Evolutionary conservation across 192 early-diverging fungal genomes (phyloP), one percentile per base, ranked within the genome.

Genomic region (Coemansia sp.): DNA sequence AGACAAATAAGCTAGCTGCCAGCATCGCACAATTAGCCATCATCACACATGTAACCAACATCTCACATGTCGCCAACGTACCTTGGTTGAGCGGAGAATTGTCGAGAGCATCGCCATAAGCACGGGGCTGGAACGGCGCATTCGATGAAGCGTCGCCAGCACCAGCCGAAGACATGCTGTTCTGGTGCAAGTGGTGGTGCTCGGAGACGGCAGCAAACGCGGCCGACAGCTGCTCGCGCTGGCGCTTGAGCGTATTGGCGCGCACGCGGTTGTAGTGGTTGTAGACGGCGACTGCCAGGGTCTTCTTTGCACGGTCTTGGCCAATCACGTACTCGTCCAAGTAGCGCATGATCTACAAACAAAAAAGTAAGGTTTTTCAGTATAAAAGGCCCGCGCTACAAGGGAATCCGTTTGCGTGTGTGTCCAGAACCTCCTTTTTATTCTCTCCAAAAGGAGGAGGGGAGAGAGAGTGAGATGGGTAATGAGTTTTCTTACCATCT

Each of bases 261-360:
- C 84, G 78, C 9, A 93, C 84, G 8, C 93, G 84, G 20, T 82
- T 86, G 74, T 95, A 93, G 69, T 95, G 93, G 69, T 92, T 93
- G 71, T 90, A 91, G 8, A 95, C 88, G 11, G 93, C 91, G 3
- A 94, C 92, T 1, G 93, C 82, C 42, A 95, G 69, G 11, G 87
- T 89, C 76, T 89, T 89, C 71, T 95, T 95, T 20, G 92, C 86
- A 22, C 86, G 81, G 38, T 90, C 90, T 74, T 95, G 93, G 15
- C 92, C 92, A 64, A 95, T 92, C 8, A 95, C 88, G 71, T 92
- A 91, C 46, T 93, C 89, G 79, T 95, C 88, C 73, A 95, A 61
- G 60, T 91, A 88, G 42, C 89, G 83, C 55, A 88, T 86, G 67
- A 91, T 89, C 88, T 91, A 81, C 62, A 50, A 23, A 43, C 62